Evolutionary conservation across 306 rosid genomes (phyloP).

Genomic region (Gastrolobium bilobum): DNA sequence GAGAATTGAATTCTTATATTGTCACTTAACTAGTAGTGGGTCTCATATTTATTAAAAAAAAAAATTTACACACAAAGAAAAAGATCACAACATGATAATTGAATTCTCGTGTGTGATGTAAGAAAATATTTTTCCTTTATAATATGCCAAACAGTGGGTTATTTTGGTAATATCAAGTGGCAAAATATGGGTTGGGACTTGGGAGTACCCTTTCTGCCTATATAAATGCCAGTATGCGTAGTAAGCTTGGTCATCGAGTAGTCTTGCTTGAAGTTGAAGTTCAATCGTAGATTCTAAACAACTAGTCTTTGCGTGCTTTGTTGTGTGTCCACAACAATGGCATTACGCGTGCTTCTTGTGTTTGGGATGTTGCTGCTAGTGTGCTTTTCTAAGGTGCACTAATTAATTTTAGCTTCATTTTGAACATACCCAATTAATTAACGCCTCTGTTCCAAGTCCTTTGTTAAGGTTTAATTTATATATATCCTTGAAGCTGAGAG

Average conservation of each 20-base stretch:
- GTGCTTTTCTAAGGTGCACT: constrained; percentile 48
- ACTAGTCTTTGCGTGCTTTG: neutral
- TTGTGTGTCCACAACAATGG: constrained; percentile 46
- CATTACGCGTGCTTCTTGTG: constrained; percentile 49
- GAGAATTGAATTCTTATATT: no score
- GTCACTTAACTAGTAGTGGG: no score
- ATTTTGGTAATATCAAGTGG: constrained; percentile 29
- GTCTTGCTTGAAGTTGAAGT: neutral
- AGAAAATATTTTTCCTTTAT: no score
- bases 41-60: no score
- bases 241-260: neutral
- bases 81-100: no score
- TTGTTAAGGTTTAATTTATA: neutral
- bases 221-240: constrained; percentile 43
- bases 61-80: no score
- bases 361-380: constrained; percentile 48
- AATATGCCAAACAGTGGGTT: neutral
- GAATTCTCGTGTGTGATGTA: no score
- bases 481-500: neutral
- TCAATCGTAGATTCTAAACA: neutral
- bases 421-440: neutral
- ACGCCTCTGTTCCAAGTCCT: neutral
- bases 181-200: neutral
- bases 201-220: neutral
- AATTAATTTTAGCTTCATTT: neutral